Conservation (phyloP, 164 flowering plant genomes). For the Cinnamomum micranthum region DNA sequence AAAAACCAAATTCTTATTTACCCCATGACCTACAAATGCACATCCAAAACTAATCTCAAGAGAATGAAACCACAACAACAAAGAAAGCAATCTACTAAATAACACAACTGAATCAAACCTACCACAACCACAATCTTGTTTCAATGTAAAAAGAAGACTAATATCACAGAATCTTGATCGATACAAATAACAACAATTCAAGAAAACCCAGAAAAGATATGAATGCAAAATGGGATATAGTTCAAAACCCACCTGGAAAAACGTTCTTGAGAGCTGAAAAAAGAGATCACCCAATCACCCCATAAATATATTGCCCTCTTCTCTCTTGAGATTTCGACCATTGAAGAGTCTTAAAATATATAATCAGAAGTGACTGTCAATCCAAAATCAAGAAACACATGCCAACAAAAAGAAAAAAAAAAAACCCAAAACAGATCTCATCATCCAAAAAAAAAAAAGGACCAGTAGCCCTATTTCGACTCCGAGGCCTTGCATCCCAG, state of each 20-base stretch:
- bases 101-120: no score
- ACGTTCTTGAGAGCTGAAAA: background rate
- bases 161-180: background rate
- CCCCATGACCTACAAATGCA: no score
- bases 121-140: background rate
- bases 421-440: no score
- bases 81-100: no score
- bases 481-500: constrained; percentile 96
- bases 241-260: background rate
- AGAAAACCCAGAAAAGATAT: constrained; percentile 1
- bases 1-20: no score
- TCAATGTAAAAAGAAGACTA: background rate
- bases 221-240: background rate
- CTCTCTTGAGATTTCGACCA: background rate
- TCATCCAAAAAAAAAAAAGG: no score
- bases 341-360: background rate
- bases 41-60: no score
- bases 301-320: background rate
- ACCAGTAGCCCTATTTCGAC: constrained; percentile 50
- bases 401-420: no score
- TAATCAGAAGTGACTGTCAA: background rate
- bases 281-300: background rate
- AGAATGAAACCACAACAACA: no score
- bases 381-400: background rate
- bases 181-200: background rate